phyloP scores from a whole-genome alignment of 2,329 filamentous ascomycete species.

The Dactylellina parvicollis region DNA sequence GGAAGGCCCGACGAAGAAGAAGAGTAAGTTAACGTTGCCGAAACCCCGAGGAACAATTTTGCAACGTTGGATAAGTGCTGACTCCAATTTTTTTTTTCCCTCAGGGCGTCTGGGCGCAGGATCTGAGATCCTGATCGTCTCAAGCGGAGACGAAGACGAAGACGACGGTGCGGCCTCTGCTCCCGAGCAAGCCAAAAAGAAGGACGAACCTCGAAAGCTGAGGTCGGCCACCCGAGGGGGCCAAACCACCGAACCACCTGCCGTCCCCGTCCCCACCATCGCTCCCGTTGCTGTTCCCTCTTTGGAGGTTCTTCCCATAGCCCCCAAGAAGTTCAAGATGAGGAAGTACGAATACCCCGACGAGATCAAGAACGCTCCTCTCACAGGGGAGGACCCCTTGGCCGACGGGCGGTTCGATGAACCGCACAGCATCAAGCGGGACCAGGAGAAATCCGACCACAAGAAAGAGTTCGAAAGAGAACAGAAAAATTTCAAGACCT shows the following conservation, averaged over 20 bases:
- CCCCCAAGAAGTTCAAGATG: conserved; percentile 3
- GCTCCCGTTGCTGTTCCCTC: not conserved
- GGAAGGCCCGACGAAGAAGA: conserved; percentile 7
- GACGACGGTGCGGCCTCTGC: not conserved
- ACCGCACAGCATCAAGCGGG: conserved; percentile 16
- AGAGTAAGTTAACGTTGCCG: conserved; percentile 12
- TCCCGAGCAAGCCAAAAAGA: not conserved
- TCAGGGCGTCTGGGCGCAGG: conserved; percentile 3
- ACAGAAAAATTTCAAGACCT: conserved; percentile 28
- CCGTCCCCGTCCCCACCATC: not conserved
- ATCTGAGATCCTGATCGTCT: conserved; percentile 17
- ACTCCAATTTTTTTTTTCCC: too few relatives aligned
- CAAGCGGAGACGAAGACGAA: conserved; percentile 20
- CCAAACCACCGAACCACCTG: not conserved
- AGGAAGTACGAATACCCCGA: conserved; percentile 33
- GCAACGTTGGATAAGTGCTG: not conserved
- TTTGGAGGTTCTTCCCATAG: not conserved
- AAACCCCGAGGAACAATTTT: not conserved
- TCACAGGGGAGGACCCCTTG: conserved; percentile 26
- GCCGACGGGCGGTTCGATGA: conserved; percentile 32
- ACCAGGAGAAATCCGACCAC: conserved; percentile 16
- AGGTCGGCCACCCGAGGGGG: conserved; percentile 17
- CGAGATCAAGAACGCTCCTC: conserved; percentile 12
- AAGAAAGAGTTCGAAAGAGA: conserved; percentile 19
- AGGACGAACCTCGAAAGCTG: conserved; percentile 13